phyloP scores from a whole-genome alignment of 2,329 filamentous ascomycete genomes.

The Thermomyces lanuginosus region DNA sequence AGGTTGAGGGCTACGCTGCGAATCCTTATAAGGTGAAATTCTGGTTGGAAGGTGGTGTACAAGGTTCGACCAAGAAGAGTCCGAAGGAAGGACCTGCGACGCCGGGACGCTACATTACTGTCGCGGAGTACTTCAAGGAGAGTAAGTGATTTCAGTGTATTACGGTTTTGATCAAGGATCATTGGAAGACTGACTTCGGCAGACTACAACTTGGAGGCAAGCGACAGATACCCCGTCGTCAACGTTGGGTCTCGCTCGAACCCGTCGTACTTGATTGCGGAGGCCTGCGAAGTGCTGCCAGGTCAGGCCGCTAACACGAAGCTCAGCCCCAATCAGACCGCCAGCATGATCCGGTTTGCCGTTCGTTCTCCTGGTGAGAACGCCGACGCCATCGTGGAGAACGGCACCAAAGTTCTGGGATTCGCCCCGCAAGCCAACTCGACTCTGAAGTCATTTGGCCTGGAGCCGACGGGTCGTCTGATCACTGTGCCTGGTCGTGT shows the following conservation, averaged over 20 bases:
- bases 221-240: constrained; percentile 38
- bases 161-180: background rate
- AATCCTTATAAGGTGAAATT: constrained; percentile 40
- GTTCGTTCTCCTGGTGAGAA: constrained; percentile 50
- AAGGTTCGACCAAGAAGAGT: constrained; percentile 36
- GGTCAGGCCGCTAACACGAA: constrained; percentile 46
- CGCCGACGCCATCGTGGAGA: constrained; percentile 39
- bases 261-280: constrained; percentile 48
- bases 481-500: constrained; percentile 59
- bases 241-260: constrained; percentile 43
- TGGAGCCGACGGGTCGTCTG: constrained; percentile 35
- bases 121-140: constrained; percentile 10
- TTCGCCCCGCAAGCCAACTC: constrained; percentile 32
- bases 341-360: constrained; percentile 53
- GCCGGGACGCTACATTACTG: constrained; percentile 7
- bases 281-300: constrained; percentile 43
- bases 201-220: constrained; percentile 21
- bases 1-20: constrained; percentile 24
- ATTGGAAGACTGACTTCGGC: constrained; percentile 1
- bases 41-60: constrained; percentile 26
- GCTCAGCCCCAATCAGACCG: constrained; percentile 41
- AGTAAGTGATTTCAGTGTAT: constrained; percentile 6
- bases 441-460: constrained; percentile 42
- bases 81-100: constrained; percentile 3
- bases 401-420: constrained; percentile 34